A percentile compares a stretch with the other conserved stretches of the same genome.
Evolutionary conservation across 2,329 filamentous ascomycete genomes (phyloP).

Genomic region (Aspergillus fructus): DNA sequence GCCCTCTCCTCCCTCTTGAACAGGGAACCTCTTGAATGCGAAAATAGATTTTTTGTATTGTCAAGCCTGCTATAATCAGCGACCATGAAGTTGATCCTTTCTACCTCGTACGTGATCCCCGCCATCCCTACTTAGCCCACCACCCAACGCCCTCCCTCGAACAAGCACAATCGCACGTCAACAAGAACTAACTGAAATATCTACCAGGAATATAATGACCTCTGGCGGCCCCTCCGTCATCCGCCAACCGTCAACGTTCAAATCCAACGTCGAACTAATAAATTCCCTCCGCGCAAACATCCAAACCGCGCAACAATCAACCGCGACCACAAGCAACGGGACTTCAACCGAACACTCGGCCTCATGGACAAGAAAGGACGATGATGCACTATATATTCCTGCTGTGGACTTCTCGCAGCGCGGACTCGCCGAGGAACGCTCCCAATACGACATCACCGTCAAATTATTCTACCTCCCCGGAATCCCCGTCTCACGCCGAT

Average conservation of each 20-base stretch:
- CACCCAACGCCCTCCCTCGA: neutral
- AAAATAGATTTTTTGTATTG: neutral
- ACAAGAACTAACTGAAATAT: neutral
- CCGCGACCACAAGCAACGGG: constrained; percentile 18
- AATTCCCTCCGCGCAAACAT: constrained; percentile 86
- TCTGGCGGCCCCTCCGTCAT: constrained; percentile 79
- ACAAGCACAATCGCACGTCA: neutral
- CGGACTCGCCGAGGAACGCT: constrained; percentile 75
- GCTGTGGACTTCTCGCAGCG: constrained; percentile 69
- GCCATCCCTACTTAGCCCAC: neutral
- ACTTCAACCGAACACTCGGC: constrained; percentile 30
- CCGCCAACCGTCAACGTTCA: constrained; percentile 71
- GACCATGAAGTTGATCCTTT: constrained; percentile 79
- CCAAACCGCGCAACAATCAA: constrained; percentile 66
- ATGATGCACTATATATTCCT: constrained; percentile 69
- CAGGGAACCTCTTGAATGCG: neutral
- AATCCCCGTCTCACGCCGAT: constrained; percentile 63
- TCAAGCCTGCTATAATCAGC: neutral
- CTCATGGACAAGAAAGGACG: constrained; percentile 69
- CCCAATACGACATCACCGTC: constrained; percentile 89
- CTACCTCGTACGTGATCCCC: constrained; percentile 68
- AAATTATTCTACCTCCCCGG: constrained; percentile 91
- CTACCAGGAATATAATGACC: constrained; percentile 74
- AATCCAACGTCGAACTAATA: constrained; percentile 90
- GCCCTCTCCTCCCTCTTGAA: neutral